Base-by-base conservation (phyloP, 805 yeast species). In the Maudiozyma barnettii region DNA sequence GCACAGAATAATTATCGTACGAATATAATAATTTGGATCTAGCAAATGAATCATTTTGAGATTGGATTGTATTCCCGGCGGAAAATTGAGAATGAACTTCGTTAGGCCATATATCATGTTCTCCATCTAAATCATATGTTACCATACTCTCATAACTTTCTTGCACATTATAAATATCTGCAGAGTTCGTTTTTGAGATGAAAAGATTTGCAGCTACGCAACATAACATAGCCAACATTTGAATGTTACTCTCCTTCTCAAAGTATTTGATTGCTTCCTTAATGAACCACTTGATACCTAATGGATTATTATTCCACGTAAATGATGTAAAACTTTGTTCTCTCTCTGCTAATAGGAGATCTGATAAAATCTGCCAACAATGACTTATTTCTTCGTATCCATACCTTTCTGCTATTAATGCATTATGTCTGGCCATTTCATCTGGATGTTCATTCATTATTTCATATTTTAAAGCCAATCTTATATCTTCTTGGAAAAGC, bases 221-320 rank as follows among this genome's bases (percentile, higher is more conserved):
- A 3, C 91, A 77, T 53, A 89, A 64, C 88, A 86, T 84, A 1
- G 95, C 96, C 21, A 90, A 68, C 95, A 91, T 87, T 62, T 91
- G 97, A 23, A 87, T 65, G 57, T 91, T 83, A 1, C 81, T 79
- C 39, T 71, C 58, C 31, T 57, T 65, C 55, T 82, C 93, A 59
- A 81, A 88, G 55, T 82, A 81, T 1, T 62, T 58, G 57, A 90
- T 70, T 37, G 88, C 68, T 49, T 78, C 77, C 22, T 72, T 72
- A 0, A 87, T 71, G 20, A 87, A 67, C 84, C 87, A 78, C 12
- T 72, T 54, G 37, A 79, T 73, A 1, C 95, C 95, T 60, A 82
- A 76, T 0, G 89, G 90, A 60, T 86, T 95, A 4, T 75, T 66
- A 0, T 91, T 91, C 96, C 96, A 90, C 48, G 74, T 76, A 50